Evolutionary conservation across 140 eudicot species (phyloP), one percentile per base, ranked within the genome.

Genomic region (Cichorium intybus): DNA sequence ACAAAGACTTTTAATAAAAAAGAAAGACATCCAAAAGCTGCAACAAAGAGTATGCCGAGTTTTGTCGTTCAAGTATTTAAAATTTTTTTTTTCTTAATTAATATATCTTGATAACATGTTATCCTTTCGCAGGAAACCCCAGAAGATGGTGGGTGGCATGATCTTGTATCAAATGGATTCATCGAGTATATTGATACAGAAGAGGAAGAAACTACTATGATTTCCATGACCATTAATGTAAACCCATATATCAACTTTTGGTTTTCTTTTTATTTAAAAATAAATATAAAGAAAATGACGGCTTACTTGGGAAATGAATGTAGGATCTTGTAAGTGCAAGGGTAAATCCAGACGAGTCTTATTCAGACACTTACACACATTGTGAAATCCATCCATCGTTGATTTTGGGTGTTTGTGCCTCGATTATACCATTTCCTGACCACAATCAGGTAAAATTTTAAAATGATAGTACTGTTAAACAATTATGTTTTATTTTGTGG

Each of bases 161-260:
- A 88, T 75, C 88, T 93, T 24, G 88, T 88, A 26, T 47, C 89
- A 10, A 93, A 85, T 53, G 99, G 99, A 26, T 85, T 68, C 74
- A 88, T 93, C 8, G 99, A 93, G 52, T 93, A 93, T 62, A 83
- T 93, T 45, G 99, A 93, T 58, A 93, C 99, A 1, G 99, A 93
- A 81, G 99, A 93, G 78, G 99, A 93, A 67, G 99, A 93, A 71
- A 93, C 97, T 7, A 93, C 96, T 72, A 93, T 93, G 99, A 93
- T 93, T 67, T 88, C 96, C 80, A 93, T 93, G 99, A 93, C 97
- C 33, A 93, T 93, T 35, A 83, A 73, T 66, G 98, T 92, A 70
- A 81, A 86, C 49, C 49, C 1, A 43, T 20, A 41, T 43, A 15
- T 4, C 18, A 14, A 43, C 1, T 10, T n/a, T n/a, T 35, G 1